Percentiles rank a stretch among this genome's conserved stretches.
phyloP scores from a whole-genome alignment of 768 basidiomycete genomes.

The Suillus subaureus region DNA sequence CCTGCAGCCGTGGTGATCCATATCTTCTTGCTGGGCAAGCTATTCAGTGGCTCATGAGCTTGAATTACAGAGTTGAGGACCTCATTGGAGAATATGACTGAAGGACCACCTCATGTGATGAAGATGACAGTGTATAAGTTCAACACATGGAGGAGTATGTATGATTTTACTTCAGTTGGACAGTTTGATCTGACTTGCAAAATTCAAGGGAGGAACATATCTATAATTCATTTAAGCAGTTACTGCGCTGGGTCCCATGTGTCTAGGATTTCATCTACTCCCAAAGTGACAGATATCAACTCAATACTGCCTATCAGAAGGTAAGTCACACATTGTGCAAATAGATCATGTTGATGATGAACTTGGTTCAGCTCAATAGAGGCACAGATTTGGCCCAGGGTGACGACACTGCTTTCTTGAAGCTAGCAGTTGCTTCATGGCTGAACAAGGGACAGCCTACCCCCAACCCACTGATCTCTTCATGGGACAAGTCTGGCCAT shows the following conservation, averaged over 20 bases:
- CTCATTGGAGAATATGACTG: slow-evolving; percentile 14
- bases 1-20: slow-evolving; percentile 3
- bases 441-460: slow-evolving; percentile 7
- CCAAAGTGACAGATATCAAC: background rate
- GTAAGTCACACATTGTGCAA: slow-evolving; percentile 2
- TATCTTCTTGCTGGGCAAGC: slow-evolving; percentile 9
- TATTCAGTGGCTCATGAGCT: slow-evolving; percentile 15
- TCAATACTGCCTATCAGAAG: slow-evolving; percentile 6
- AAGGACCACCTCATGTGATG: background rate
- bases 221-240: slow-evolving; percentile 3
- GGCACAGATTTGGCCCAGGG: slow-evolving; percentile 17
- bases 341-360: no score
- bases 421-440: slow-evolving; percentile 10
- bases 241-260: slow-evolving; percentile 10
- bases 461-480: background rate
- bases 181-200: background rate
- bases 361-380: slow-evolving; percentile 19
- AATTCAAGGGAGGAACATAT: background rate
- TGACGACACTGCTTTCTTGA: slow-evolving; percentile 16
- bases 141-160: background rate
- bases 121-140: background rate
- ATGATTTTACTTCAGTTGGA: background rate
- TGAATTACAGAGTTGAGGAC: slow-evolving; percentile 4
- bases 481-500: background rate
- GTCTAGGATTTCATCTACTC: background rate